Evolutionary conservation across 176 grass and related monocot genomes (phyloP), one percentile per base, ranked within the genome.

Genomic region (Paspalum vaginatum): DNA sequence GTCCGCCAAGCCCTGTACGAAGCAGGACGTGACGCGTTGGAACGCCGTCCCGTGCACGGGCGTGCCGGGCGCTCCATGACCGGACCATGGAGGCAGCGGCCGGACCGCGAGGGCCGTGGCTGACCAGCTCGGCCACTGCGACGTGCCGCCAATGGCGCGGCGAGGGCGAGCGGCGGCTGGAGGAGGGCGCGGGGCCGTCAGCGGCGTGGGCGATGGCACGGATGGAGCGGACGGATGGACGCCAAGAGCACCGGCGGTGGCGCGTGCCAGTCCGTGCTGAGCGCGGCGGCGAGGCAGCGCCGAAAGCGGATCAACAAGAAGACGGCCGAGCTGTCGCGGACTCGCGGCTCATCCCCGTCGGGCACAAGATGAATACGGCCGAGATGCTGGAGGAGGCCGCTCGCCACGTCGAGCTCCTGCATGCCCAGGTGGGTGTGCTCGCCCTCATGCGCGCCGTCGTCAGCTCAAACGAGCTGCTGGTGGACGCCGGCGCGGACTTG

Each of bases 291-390:
- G 40, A 92, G 83, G 86, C 76, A 90, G 87, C 83, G 94, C 3
- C 86, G 94, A 38, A 97, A 82, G 83, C 82, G 76, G 89, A 94
- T 92, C 69, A 92, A 87, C 64, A 85, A 86, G 65, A 97, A 88
- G 85, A 97, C 91, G 56, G 89, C 87, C 9, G 87, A 90, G 75
- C 85, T 97, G 4, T 81, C 78, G 27, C 82, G 79, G 45, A 63
- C 94, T 81, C 78, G 27, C 82, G 79, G 45, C 68, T 97, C 56
- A 90, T 97, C 66, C 94, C 94, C 43, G 91, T 89, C 0, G 89
- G 67, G 4, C 57, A 78, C 51, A 87, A 47, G 77, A 63, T 94
- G 63, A 97, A 92, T 85, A 97, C 91, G 11, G 94, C 91, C 50
- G 89, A 92, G 58, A 97, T 97, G 94, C 88, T 90, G 61, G 76